Evolutionary conservation across 495 filamentous ascomycete genomes (phyloP).

Genomic region (Daldinia vernicosa): DNA sequence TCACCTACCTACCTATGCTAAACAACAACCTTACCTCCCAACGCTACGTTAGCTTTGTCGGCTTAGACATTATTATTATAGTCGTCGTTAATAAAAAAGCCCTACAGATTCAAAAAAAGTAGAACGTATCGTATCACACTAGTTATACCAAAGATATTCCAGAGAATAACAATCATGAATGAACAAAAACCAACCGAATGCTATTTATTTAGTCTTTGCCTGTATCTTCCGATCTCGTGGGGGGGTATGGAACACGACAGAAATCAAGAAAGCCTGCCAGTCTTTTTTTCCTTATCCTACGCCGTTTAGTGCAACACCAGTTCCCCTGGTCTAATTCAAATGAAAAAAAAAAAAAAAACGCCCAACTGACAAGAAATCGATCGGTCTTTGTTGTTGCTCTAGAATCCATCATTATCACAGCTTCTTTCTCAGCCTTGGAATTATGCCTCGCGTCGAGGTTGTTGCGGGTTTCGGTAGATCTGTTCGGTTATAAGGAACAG

Average conservation of each 20-base stretch:
- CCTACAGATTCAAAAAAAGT: background rate
- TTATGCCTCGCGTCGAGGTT: slow-evolving; percentile 1
- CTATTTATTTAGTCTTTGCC: slow-evolving; percentile 34
- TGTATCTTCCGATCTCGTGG: slow-evolving; percentile 33
- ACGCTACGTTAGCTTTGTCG: too few species aligned
- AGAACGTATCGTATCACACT: too few species aligned
- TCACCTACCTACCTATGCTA: too few species aligned
- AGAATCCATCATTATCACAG: background rate
- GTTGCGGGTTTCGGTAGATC: background rate
- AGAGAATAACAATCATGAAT: background rate
- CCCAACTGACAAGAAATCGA: slow-evolving; percentile 2
- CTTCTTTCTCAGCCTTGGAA: slow-evolving; percentile 8
- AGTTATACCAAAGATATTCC: background rate
- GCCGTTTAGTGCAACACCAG: slow-evolving; percentile 38
- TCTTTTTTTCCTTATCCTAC: slow-evolving; percentile 39
- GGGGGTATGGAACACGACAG: slow-evolving; percentile 40
- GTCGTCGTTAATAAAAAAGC: background rate
- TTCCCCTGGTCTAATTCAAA: slow-evolving; percentile 26
- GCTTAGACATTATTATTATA: too few species aligned
- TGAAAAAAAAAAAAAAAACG: too few species aligned
- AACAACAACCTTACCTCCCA: too few species aligned
- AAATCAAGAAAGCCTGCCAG: slow-evolving; percentile 34
- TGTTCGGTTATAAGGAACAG: slow-evolving; percentile 1
- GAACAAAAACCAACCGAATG: slow-evolving; percentile 23
- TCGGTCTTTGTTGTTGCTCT: background rate